These are phyloP conservation scores for maize (Zea mays) DNA, from an alignment of 176 grass and related monocot genomes.

Conservation along the genomic window Zm-B73-REFERENCE-NAM-5.0 NC_050098.1:181753001-181753500, in stretches of 20 bases:
- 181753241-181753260: too few relatives aligned
- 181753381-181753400: too few relatives aligned
- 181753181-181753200: neutral
- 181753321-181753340: too few relatives aligned
- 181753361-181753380: neutral
- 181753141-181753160: conserved; percentile 11
- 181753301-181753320: too few relatives aligned
- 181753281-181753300: too few relatives aligned
- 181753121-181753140: neutral
- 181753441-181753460: neutral
- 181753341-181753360: neutral
- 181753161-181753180: neutral
- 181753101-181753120: neutral
- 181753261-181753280: too few relatives aligned
- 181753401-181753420: neutral
- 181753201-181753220: neutral
- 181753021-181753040: too few relatives aligned
- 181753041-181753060: too few relatives aligned
- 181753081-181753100: neutral
- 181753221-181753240: too few relatives aligned
- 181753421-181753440: too few relatives aligned
- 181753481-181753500: neutral
- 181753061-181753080: neutral
- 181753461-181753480: neutral
- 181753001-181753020: too few relatives aligned